phyloP scores from a whole-genome alignment of 768 basidiomycete genomes.

The Auriscalpium orientale region DNA sequence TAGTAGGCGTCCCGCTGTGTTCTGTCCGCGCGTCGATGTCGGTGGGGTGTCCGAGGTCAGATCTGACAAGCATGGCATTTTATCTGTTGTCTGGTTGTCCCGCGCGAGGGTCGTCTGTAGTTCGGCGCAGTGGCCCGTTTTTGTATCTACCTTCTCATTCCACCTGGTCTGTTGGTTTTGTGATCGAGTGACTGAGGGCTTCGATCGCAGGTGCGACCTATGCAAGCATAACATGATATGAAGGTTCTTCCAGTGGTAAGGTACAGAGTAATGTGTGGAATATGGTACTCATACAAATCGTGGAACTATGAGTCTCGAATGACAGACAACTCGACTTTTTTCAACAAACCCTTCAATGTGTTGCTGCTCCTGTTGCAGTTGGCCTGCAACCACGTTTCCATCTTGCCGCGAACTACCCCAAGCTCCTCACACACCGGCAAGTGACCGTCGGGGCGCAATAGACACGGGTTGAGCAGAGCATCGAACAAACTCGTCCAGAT shows the following conservation, averaged over 20 bases:
- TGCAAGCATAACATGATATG: background rate
- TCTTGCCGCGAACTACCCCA: conserved; percentile 55
- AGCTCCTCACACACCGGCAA: conserved; percentile 74
- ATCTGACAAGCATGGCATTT: background rate
- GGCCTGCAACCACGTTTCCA: conserved; percentile 81
- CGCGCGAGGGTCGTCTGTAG: background rate
- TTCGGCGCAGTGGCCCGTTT: background rate
- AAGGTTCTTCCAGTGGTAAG: too few relatives aligned
- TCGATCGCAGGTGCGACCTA: background rate
- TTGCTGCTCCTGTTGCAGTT: conserved; percentile 84
- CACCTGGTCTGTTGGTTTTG: background rate
- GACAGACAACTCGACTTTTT: conserved; percentile 65
- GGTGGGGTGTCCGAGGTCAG: background rate
- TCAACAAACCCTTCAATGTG: conserved; percentile 72
- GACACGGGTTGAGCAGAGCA: conserved; percentile 72
- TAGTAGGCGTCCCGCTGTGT: conserved; percentile 24
- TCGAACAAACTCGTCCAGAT: conserved; percentile 84
- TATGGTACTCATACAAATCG: too few relatives aligned
- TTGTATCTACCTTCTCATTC: conserved; percentile 10
- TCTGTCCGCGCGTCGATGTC: background rate
- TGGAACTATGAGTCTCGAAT: conserved; percentile 19
- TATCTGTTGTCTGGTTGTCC: conserved; percentile 9
- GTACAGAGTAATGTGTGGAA: too few relatives aligned
- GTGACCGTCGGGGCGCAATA: conserved; percentile 44
- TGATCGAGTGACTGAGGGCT: background rate